Evolutionary conservation across 129 eudicot species (phyloP), one percentile per base, ranked within the genome.

Genomic region (Arctium lappa): DNA sequence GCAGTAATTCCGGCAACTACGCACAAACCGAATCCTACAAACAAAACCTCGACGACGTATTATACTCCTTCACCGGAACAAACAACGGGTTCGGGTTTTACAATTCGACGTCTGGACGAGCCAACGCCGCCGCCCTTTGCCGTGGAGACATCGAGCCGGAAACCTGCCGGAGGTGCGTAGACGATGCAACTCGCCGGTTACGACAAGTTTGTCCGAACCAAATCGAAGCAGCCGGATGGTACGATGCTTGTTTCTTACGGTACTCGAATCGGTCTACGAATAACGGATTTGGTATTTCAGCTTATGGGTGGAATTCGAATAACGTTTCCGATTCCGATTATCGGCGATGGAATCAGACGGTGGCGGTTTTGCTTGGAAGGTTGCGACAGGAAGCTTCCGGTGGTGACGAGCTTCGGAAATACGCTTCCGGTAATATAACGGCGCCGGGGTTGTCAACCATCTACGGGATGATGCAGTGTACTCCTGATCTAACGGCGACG

Each of bases 81-180:
- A 42, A 79, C 18, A 68, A 73, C 27, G 27, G 27, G 27, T 22
- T 22, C 27, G 27, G 27, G 27, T 22, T 22, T 22, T 22, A 22
- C 27, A 22, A 22, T 22, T 22, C 27, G 27, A 22, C 27, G 27
- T 22, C 27, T 22, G 27, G 27, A 22, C 27, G 27, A 22, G 69
- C 68, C 44, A 73, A 66, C 18, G 88, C 50, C 27, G 33, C 78
- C 0, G 84, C 62, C 15, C 78, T 86, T 46, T 89, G 89, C 50
- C 68, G 86, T 42, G 90, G 87, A 36, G 93, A 90, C 75, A 66
- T 83, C 16, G 27, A 56, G 56, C 83, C 79, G 3, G 83, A 81
- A 2, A 5, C 0, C 3, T 88, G 93, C 38, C 73, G 84, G 11
- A 36, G 40, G 33, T 89, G 93, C 75, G 72, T 89, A 1, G 80